Conservation (phyloP, 495 filamentous ascomycete genomes). For the Penicillium paxilli region DNA sequence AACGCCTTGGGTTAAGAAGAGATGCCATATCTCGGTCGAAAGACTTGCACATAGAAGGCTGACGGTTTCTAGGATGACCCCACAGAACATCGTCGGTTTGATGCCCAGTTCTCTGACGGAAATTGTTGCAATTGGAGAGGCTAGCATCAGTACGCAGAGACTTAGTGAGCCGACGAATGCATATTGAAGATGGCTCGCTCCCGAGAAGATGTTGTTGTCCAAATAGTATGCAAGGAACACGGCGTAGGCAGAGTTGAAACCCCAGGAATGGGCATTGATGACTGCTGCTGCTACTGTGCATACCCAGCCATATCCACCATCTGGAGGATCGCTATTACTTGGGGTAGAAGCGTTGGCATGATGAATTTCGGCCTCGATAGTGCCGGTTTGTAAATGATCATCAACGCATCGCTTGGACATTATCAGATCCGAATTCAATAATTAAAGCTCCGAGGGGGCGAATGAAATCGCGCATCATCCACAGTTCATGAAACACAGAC, state of each 20-base stretch:
- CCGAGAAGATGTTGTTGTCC: conserved; percentile 39
- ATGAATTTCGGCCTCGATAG: too few relatives aligned
- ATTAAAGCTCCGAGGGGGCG: too few relatives aligned
- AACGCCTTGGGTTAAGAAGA: conserved; percentile 51
- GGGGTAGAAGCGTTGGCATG: too few relatives aligned
- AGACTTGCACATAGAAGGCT: conserved; percentile 51
- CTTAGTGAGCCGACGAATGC: conserved; percentile 55
- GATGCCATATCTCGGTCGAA: conserved; percentile 45
- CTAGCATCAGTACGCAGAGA: conserved; percentile 46
- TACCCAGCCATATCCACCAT: conserved; percentile 45
- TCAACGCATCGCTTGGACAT: too few relatives aligned
- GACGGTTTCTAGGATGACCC: conserved; percentile 37
- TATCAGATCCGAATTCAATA: too few relatives aligned
- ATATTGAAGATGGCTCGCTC: conserved; percentile 44
- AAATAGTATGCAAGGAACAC: conserved; percentile 57
- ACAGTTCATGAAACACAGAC: too few relatives aligned
- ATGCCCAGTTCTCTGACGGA: conserved; percentile 30
- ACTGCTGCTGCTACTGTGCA: conserved; percentile 30
- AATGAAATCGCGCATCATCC: too few relatives aligned
- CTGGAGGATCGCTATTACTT: too few relatives aligned
- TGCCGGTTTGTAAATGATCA: too few relatives aligned
- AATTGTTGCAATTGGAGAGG: conserved; percentile 48
- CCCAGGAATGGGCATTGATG: conserved; percentile 48
- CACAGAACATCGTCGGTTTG: conserved; percentile 37
- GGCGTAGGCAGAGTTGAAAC: conserved; percentile 40